Evolutionary conservation across 169 alveolate genomes (phyloP).

Genomic region (Eimeria praecox): DNA sequence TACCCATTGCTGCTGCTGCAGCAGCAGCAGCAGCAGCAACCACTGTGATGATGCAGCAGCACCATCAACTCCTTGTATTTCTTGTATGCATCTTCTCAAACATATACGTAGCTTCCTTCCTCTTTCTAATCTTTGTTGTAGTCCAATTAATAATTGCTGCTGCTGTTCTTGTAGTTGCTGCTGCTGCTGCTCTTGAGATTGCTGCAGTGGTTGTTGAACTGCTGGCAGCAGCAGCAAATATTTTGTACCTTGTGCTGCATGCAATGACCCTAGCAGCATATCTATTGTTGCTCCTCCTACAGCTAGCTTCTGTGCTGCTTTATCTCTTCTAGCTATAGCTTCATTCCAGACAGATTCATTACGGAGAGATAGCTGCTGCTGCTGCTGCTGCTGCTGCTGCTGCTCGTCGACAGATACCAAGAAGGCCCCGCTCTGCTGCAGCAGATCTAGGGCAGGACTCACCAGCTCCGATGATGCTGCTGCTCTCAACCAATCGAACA

Average conservation of each 20-base stretch:
- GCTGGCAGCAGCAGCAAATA: constrained; percentile 54
- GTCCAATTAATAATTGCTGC: constrained; percentile 61
- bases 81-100: background rate
- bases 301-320: constrained; percentile 54
- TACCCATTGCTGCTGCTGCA: constrained; percentile 71
- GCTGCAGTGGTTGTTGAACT: background rate
- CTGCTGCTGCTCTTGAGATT: constrained; percentile 62
- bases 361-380: constrained; percentile 18
- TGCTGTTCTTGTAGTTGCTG: constrained; percentile 52
- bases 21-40: constrained; percentile 63
- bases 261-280: constrained; percentile 63
- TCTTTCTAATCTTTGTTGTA: constrained; percentile 33
- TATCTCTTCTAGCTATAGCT: constrained; percentile 61
- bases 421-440: constrained; percentile 72
- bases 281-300: constrained; percentile 50
- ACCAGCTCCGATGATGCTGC: background rate
- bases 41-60: background rate
- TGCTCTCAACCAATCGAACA: background rate
- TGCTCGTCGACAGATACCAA: constrained; percentile 36
- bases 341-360: constrained; percentile 51
- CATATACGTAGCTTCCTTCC: background rate
- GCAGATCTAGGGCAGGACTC: constrained; percentile 53
- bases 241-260: constrained; percentile 63
- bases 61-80: background rate
- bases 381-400: constrained; percentile 63